Conservation (phyloP, 768 basidiomycete genomes). For the Tulasnella sp. region DNA sequence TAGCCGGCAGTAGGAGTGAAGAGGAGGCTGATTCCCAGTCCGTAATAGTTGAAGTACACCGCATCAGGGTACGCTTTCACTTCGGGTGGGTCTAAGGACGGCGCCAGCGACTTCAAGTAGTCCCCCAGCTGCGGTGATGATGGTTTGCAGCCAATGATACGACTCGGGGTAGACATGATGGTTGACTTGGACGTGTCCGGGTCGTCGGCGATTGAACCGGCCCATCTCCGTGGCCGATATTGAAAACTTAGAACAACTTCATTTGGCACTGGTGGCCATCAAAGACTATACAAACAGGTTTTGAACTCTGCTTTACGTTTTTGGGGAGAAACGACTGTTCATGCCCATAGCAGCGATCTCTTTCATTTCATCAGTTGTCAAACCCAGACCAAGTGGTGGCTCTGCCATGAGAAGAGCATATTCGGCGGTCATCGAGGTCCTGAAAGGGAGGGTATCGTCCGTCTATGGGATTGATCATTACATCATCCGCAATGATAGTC, state of each 20-base stretch:
- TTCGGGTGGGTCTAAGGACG: constrained; percentile 33
- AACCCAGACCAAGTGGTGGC: constrained; percentile 59
- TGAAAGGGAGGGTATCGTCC: constrained; percentile 70
- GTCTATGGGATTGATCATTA: constrained; percentile 37
- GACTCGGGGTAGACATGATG: background rate
- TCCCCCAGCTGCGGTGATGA: background rate
- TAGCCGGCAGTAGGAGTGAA: constrained; percentile 57
- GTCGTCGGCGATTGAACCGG: background rate
- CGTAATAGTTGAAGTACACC: constrained; percentile 75
- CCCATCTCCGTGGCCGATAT: background rate
- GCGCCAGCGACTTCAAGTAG: background rate
- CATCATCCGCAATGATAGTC: background rate
- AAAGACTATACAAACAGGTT: background rate
- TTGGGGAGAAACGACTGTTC: constrained; percentile 27
- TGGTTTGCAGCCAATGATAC: background rate
- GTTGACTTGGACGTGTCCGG: background rate
- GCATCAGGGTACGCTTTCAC: constrained; percentile 71
- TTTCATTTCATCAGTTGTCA: constrained; percentile 44
- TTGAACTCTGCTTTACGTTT: background rate
- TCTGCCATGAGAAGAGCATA: constrained; percentile 67
- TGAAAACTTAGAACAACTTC: background rate
- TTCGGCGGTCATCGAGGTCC: constrained; percentile 58
- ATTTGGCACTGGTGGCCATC: background rate
- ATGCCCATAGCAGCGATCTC: constrained; percentile 51
- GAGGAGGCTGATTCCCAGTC: constrained; percentile 69